phyloP scores from a whole-genome alignment of 352 stramenopile species.

The Pilasporangium apinafurcum region DNA sequence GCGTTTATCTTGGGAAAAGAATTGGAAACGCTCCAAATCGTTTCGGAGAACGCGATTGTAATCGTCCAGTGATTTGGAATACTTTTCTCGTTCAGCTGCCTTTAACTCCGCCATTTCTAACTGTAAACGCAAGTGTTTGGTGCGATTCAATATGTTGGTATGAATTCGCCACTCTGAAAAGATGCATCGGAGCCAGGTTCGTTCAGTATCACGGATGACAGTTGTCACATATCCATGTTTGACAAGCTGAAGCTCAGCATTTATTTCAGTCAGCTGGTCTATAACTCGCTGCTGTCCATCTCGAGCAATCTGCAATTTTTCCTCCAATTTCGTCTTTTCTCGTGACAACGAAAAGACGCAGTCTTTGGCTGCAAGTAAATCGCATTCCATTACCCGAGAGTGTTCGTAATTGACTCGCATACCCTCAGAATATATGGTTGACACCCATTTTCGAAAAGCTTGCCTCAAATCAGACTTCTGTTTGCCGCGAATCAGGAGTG shows the following conservation, averaged over 20 bases:
- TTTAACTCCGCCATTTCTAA: constrained; percentile 48
- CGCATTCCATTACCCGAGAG: constrained; percentile 16
- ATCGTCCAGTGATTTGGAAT: constrained; percentile 56
- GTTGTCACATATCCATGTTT: constrained; percentile 61
- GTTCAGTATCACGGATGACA: constrained; percentile 40
- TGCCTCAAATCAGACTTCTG: not conserved
- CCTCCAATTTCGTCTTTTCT: constrained; percentile 52
- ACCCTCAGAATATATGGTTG: constrained; percentile 14
- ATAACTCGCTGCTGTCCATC: constrained; percentile 25
- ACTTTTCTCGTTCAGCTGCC: constrained; percentile 50
- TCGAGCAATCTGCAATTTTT: constrained; percentile 30
- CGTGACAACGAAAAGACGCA: constrained; percentile 64
- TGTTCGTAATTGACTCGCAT: constrained; percentile 13
- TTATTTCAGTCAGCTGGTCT: constrained; percentile 35
- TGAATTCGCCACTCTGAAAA: constrained; percentile 40
- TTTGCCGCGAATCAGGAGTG: constrained; percentile 16
- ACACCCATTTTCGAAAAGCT: constrained; percentile 16
- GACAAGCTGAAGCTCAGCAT: constrained; percentile 52
- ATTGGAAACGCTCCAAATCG: constrained; percentile 72
- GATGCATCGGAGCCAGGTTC: constrained; percentile 28
- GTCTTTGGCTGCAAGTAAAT: constrained; percentile 55
- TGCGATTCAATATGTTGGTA: constrained; percentile 20
- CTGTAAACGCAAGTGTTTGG: constrained; percentile 41
- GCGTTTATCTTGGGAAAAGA: constrained; percentile 73
- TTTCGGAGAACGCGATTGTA: constrained; percentile 67